Percentiles rank a stretch among this genome's conserved stretches.
These are phyloP conservation scores for Coemansia asiatica DNA, from an alignment of 192 early-diverging fungal genomes.

Conservation along the genomic window DNA sequence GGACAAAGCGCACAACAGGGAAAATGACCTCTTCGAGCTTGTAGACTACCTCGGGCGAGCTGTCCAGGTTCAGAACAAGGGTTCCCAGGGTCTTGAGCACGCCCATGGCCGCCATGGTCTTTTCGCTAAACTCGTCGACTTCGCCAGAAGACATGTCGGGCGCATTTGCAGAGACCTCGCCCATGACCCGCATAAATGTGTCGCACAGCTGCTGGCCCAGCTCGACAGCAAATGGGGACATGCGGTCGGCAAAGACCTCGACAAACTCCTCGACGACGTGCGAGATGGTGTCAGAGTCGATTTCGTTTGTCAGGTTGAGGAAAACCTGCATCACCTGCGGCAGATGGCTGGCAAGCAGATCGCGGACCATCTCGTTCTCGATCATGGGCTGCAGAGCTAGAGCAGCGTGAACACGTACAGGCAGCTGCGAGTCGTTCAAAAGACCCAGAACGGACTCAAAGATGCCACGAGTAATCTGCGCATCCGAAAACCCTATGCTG, in stretches of 20 bases:
- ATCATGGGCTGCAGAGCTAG: constrained; percentile 80
- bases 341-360: constrained; percentile 77
- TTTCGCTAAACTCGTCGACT: constrained; percentile 73
- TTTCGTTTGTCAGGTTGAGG: constrained; percentile 84
- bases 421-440: constrained; percentile 77
- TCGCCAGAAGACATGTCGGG: constrained; percentile 50
- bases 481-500: constrained; percentile 62
- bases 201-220: constrained; percentile 83
- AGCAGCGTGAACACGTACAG: constrained; percentile 85
- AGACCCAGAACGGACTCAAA: constrained; percentile 53
- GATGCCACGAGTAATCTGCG: constrained; percentile 59
- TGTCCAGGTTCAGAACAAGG: constrained; percentile 82
- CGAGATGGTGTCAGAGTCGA: constrained; percentile 89
- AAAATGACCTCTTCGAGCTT: constrained; percentile 77
- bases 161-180: constrained; percentile 59
- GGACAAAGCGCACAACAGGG: constrained; percentile 75
- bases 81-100: constrained; percentile 88
- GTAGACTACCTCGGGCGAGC: constrained; percentile 73
- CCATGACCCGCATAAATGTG: constrained; percentile 86
- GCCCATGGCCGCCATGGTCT: constrained; percentile 86
- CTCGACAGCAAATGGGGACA: constrained; percentile 91
- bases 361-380: constrained; percentile 67
- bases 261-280: constrained; percentile 89
- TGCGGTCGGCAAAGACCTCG: constrained; percentile 83
- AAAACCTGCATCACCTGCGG: constrained; percentile 86